A percentile compares a stretch with the other conserved stretches of the same genome.
These are phyloP conservation scores for Anthracocystis setariae DNA, from an alignment of 1,284 basidiomycete genomes.

Conservation along the genomic window DNA sequence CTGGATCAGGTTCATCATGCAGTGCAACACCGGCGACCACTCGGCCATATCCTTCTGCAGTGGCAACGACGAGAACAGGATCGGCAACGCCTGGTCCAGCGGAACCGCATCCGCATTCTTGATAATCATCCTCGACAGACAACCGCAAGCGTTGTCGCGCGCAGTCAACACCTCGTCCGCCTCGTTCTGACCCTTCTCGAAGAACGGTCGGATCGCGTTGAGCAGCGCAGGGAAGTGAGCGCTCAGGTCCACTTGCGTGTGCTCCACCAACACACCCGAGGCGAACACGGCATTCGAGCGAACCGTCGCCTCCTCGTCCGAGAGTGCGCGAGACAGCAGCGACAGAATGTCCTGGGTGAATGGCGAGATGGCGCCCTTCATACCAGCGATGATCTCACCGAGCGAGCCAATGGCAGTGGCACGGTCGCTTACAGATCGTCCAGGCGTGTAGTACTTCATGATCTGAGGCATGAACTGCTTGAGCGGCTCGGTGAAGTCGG, in stretches of 20 bases:
- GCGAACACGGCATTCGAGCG: slow-evolving; percentile 97
- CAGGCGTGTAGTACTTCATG: slow-evolving; percentile 87
- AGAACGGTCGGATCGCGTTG: slow-evolving; percentile 82
- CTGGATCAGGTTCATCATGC: slow-evolving; percentile 87
- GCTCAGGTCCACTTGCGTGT: slow-evolving; percentile 84
- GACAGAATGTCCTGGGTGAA: slow-evolving; percentile 75
- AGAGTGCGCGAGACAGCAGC: slow-evolving; percentile 73
- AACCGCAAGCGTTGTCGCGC: slow-evolving; percentile 94
- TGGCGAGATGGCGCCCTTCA: slow-evolving; percentile 86
- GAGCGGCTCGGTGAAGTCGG: slow-evolving; percentile 87
- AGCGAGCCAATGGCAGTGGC: slow-evolving; percentile 92
- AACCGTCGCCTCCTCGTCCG: slow-evolving; percentile 88
- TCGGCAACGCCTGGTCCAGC: slow-evolving; percentile 84
- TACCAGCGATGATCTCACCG: slow-evolving; percentile 92
- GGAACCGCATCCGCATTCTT: slow-evolving; percentile 85
- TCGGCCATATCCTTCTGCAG: slow-evolving; percentile 83
- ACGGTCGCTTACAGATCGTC: slow-evolving; percentile 86
- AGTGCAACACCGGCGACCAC: slow-evolving; percentile 80
- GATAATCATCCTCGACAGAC: slow-evolving; percentile 86
- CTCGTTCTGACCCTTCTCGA: slow-evolving; percentile 74
- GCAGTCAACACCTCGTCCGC: slow-evolving; percentile 80
- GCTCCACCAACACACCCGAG: slow-evolving; percentile 87
- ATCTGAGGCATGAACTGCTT: slow-evolving; percentile 87
- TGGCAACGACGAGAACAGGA: slow-evolving; percentile 84
- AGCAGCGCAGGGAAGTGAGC: slow-evolving; percentile 85